These are phyloP conservation scores for Plantago coronopus DNA, from an alignment of 305 asterid genomes.

Conservation along the genomic window DNA sequence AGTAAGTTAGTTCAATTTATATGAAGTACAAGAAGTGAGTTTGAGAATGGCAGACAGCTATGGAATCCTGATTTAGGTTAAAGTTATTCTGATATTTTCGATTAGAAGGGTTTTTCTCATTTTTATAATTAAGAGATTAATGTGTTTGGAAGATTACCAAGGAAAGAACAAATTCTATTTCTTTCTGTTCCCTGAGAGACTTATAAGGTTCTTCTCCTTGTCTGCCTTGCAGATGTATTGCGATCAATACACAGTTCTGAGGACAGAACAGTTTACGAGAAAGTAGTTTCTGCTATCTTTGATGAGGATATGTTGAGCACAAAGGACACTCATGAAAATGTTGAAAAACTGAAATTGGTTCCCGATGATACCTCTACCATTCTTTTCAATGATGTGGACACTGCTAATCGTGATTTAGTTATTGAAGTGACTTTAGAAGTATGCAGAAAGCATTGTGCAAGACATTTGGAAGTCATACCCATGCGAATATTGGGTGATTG, in stretches of 20 bases:
- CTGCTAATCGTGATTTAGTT: conserved; percentile 61
- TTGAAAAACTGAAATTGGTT: conserved; percentile 50
- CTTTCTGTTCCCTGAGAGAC: neutral
- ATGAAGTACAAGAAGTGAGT: neutral
- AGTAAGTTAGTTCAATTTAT: conserved; percentile 46
- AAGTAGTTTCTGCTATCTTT: conserved; percentile 75
- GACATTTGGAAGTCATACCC: conserved; percentile 77
- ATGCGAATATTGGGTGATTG: conserved; percentile 68
- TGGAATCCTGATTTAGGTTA: neutral
- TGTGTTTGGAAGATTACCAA: neutral
- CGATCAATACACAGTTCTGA: conserved; percentile 81
- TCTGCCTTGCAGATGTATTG: conserved; percentile 61
- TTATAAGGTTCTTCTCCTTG: conserved; percentile 17
- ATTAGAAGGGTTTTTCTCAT: neutral
- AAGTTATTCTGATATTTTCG: neutral
- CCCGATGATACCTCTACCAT: conserved; percentile 55
- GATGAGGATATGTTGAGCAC: conserved; percentile 54
- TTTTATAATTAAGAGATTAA: neutral
- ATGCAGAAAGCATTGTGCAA: conserved; percentile 80
- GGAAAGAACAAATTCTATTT: neutral
- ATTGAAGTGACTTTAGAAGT: conserved; percentile 58
- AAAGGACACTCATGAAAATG: conserved; percentile 46
- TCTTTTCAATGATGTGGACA: conserved; percentile 57
- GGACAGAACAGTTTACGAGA: conserved; percentile 68
- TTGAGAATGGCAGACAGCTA: neutral